Percentiles rank a stretch among this genome's conserved stretches.
Evolutionary conservation across 2,329 filamentous ascomycete genomes (phyloP).

Genomic region (Aureobasidium sp.): DNA sequence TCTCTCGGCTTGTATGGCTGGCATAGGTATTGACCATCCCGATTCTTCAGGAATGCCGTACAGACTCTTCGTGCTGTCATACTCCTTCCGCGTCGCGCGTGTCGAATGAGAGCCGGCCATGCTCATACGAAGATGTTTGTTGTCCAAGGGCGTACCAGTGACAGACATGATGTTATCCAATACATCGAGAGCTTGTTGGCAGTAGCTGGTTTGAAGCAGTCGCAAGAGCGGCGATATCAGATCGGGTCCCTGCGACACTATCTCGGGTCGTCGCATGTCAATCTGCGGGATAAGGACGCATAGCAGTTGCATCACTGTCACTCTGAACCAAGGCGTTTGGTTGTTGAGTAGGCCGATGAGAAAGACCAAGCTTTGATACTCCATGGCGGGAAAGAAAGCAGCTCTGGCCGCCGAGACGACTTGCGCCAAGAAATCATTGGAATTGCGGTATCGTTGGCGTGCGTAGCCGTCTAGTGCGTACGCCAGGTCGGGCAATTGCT

Average conservation of each 20-base stretch:
- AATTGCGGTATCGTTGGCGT: slow-evolving; percentile 56
- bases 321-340: slow-evolving; percentile 78
- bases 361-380: slow-evolving; percentile 81
- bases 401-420: slow-evolving; percentile 67
- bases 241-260: slow-evolving; percentile 86
- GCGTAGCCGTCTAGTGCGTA: slow-evolving; percentile 65
- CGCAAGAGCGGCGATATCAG: slow-evolving; percentile 87
- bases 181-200: slow-evolving; percentile 83
- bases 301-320: slow-evolving; percentile 86
- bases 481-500: slow-evolving; percentile 61
- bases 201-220: slow-evolving; percentile 86
- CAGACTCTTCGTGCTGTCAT: slow-evolving; percentile 84
- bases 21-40: slow-evolving; percentile 92
- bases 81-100: slow-evolving; percentile 82
- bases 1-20: slow-evolving; percentile 77
- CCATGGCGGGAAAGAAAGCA: slow-evolving; percentile 72
- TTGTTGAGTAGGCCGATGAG: slow-evolving; percentile 89
- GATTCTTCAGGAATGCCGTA: slow-evolving; percentile 95
- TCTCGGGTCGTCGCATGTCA: slow-evolving; percentile 86
- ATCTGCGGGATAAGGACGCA: slow-evolving; percentile 79
- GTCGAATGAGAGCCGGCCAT: slow-evolving; percentile 82
- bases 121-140: slow-evolving; percentile 93
- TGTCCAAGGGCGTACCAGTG: slow-evolving; percentile 79
- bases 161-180: slow-evolving; percentile 94
- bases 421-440: slow-evolving; percentile 69